Evolutionary conservation across 2,329 filamentous ascomycete genomes (phyloP).

Genomic region (Cytospora piceae): DNA sequence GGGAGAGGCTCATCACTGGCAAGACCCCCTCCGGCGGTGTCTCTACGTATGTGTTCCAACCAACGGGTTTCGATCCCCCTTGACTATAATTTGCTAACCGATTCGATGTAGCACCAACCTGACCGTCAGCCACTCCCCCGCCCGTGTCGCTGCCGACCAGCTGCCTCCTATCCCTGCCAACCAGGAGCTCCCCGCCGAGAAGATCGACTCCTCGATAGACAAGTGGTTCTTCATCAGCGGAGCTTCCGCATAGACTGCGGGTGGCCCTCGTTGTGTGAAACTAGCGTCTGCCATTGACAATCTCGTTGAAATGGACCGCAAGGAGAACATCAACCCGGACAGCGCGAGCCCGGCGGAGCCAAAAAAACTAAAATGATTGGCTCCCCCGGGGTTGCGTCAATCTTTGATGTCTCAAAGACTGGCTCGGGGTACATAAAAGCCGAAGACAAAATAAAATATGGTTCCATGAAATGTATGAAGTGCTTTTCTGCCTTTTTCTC

Average conservation of each 20-base stretch:
- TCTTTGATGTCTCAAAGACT: not conserved
- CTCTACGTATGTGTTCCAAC: slow-evolving; percentile 68
- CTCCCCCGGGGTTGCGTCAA: slow-evolving; percentile 5
- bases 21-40: slow-evolving; percentile 79
- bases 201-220: slow-evolving; percentile 95
- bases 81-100: not conserved
- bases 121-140: slow-evolving; percentile 72
- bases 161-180: slow-evolving; percentile 76
- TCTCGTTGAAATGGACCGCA: not conserved
- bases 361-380: slow-evolving; percentile 11
- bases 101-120: slow-evolving; percentile 70
- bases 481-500: not conserved
- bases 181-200: slow-evolving; percentile 81
- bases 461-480: not conserved
- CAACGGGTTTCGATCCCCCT: slow-evolving; percentile 1
- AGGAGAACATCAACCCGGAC: not conserved
- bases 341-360: not conserved
- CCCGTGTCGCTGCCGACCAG: slow-evolving; percentile 70
- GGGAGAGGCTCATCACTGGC: slow-evolving; percentile 94
- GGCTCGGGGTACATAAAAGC: slow-evolving; percentile 17
- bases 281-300: slow-evolving; percentile 15
- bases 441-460: not conserved
- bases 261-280: slow-evolving; percentile 25
- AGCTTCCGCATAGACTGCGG: slow-evolving; percentile 69
- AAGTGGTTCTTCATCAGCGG: slow-evolving; percentile 99